A percentile compares a stretch with the other conserved stretches of the same genome.
phyloP scores from a whole-genome alignment of 805 yeast species.

The Myxozyma geophila region DNA sequence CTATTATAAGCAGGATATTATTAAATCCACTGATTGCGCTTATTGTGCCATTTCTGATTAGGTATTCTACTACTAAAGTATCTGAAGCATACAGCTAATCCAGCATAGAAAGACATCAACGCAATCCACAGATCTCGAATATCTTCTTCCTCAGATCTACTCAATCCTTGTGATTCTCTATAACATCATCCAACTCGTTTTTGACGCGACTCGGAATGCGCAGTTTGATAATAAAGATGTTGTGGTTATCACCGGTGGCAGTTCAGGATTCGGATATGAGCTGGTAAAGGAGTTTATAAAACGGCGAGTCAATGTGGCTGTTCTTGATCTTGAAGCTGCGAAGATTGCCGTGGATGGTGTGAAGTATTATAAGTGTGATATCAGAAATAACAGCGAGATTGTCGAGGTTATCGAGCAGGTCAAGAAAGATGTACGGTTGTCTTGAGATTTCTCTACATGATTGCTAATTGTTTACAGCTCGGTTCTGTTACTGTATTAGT shows the following conservation, averaged over 20 bases:
- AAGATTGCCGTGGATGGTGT: constrained; percentile 49
- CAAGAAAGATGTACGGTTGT: constrained; percentile 38
- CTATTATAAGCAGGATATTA: background rate
- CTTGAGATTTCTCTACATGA: background rate
- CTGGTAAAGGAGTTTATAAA: constrained; percentile 54
- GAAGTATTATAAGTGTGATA: constrained; percentile 69
- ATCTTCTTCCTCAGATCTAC: constrained; percentile 20
- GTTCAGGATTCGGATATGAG: constrained; percentile 75
- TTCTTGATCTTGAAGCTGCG: constrained; percentile 59
- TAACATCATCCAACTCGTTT: constrained; percentile 11
- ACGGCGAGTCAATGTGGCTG: constrained; percentile 58
- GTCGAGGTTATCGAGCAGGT: constrained; percentile 50
- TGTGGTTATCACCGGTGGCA: constrained; percentile 83
- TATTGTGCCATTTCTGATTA: background rate
- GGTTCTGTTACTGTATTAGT: constrained; percentile 72
- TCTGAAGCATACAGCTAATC: background rate
- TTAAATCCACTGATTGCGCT: constrained; percentile 1
- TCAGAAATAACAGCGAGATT: constrained; percentile 58
- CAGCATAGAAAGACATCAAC: background rate
- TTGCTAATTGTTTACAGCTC: constrained; percentile 39
- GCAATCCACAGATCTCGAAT: constrained; percentile 4
- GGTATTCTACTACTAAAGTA: background rate
- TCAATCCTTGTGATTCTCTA: constrained; percentile 19
- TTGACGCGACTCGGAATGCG: background rate
- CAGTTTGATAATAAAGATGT: constrained; percentile 52